Evolutionary conservation across 768 basidiomycete genomes (phyloP), one percentile per base, ranked within the genome.

Genomic region (Boletus patriciae): DNA sequence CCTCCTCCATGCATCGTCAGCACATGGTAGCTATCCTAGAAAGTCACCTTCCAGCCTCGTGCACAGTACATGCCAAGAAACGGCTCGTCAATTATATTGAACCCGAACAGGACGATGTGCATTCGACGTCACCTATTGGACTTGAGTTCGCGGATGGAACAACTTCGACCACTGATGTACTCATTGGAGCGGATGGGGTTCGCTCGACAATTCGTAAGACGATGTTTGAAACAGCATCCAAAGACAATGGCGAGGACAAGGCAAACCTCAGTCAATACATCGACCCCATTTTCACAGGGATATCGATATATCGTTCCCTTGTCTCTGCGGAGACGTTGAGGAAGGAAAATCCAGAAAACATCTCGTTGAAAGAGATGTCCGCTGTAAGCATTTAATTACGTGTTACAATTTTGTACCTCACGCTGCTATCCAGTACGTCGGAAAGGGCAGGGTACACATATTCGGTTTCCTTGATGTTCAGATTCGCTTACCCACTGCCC

Each of bases 101-200:
- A 33, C 36, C 33, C 0, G 37, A 60, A 12, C 45, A 55, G 46
- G 54, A 45, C 9, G 38, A 57, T 12, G 70, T 76, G 49, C 71
- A 70, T 8, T 70, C 73, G 18, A 69, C 52, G 3, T 62, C 40
- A 4, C 27, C 56, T 0, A 60, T 61, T 6, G 6, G 15, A 15
- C 57, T 66, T 3, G 27, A 49, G 2, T 66, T 66, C 10, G 27
- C 58, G 1, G 62, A 66, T 25, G 58, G 61, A 11, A 58, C 56
- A 1, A 49, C 23, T 2, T 49, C 27, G 25, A 25, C 25, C 25
- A 25, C 25, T 2, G 25, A 25, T 25, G 25, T 25, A 25, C 25
- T 25, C 25, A 57, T 81, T 43, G 80, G 78, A 5, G 77, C 77
- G 38, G 80, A 80, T 58, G 80, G 80, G 4, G 71, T 81, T 19